Base-by-base conservation (phyloP, 1,284 basidiomycete species). In the Spongispora temasekensis region DNA sequence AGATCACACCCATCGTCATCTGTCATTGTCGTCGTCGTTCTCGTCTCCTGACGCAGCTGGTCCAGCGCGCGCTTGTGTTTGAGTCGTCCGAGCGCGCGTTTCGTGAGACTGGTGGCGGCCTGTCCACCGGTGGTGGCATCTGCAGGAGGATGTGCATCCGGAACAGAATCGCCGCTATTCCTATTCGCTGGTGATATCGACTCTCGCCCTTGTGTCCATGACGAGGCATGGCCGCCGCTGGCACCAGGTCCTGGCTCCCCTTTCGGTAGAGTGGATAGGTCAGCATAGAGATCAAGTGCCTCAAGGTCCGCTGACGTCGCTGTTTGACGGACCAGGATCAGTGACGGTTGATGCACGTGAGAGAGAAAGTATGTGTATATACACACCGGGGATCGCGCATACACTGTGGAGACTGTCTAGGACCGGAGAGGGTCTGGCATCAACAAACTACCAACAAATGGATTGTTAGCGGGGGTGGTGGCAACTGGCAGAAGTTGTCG, bases 181-280 rank as follows among this genome's bases (percentile, higher is more conserved):
- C n/a, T 27, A 9, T 57, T 46, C 6, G n/a, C n/a, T n/a, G 15
- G 23, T 5, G 34, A 40, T 25, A 53, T 40, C n/a, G 27, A 56
- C 48, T 61, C 69, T 13, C 66, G 75, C 30, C 74, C 73, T 67
- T 77, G 77, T n/a, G 74, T n/a, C n/a, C n/a, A n/a, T n/a, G n/a
- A n/a, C n/a, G n/a, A n/a, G n/a, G n/a, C n/a, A n/a, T n/a, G n/a
- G n/a, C 44, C 27, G 23, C 19, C 23, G 23, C 44, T 46, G 44
- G 15, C 23, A 10, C 44, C 2, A 75, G 57, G n/a, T n/a, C 81
- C 79, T 61, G 79, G 78, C 50, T 79, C 78, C 3, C 67, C 77
- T 70, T 93, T 93, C 1, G 90, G 90, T 65, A 92, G 76, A 17
- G 82, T 77, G 1, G 76, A 73, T 21, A 93, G 78, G 46, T 82